Evolutionary conservation across 495 filamentous ascomycete species (phyloP), one percentile per base, ranked within the genome.

Genomic region (Penicillium cataractarum): DNA sequence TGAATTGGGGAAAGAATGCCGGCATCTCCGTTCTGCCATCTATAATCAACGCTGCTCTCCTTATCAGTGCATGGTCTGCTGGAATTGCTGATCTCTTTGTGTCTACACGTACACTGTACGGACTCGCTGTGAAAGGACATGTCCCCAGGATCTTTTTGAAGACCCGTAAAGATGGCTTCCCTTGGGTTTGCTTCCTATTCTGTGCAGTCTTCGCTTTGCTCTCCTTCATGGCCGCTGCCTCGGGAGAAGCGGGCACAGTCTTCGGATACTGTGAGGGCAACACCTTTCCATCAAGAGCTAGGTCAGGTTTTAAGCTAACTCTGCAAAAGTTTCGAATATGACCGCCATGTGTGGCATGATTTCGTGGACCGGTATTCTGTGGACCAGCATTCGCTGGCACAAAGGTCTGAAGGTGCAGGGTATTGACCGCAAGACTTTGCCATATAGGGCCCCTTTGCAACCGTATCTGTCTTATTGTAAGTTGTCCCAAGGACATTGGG

Each of bases 41-140:
- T 10, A 78, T 91, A 53, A 88, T 92, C 68, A 92, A 92, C 63
- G 89, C 87, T 4, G 80, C 88, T 4, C 87, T 92, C 62, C 80
- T 91, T 46, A 89, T 85, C 4, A 87, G 84, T 19, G 89, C 87
- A 8, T 90, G 87, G 82, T 86, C 83, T 7, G 79, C 83, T 22
- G 85, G 80, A 19, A 86, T 83, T 63, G 78, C 80, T 12, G 83
- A 81, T 76, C 61, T 71, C 13, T 69, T 66, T 40, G 57, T 61
- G 50, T 89, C 88, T n/a, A 87, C 87, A 1, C 81, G 84, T 60
- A 74, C 73, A 17, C 64, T 83, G 26, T 82, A 80, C 58, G 76
- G 77, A 17, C 66, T 82, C 8, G 77, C 80, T 17, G 46, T 72
- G 8, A 53, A 65, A 52, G 74, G 72, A 6, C 68, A 77, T 44